phyloP scores from a whole-genome alignment of 306 rosid species.

The Sicyos baderoa region DNA sequence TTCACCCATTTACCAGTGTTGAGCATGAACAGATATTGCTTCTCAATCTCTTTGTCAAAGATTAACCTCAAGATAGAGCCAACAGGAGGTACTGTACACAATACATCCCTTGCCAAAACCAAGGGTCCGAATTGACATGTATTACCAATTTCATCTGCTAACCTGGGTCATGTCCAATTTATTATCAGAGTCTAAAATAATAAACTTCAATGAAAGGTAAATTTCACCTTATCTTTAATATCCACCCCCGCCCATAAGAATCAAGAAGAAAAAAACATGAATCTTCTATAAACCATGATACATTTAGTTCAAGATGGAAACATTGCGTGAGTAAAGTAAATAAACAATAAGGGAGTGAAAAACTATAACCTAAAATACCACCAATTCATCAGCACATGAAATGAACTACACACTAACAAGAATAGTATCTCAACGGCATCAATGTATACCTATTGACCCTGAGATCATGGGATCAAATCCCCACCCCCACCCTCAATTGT shows the following conservation, averaged over 20 bases:
- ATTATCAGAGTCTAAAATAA: constrained; percentile 6
- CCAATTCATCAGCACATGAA: background rate
- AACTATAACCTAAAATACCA: background rate
- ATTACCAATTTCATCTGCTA: constrained; percentile 40
- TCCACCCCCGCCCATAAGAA: background rate
- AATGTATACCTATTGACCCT: too few species aligned
- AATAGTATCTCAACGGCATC: too few species aligned
- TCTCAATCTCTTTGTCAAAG: constrained; percentile 27
- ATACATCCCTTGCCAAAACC: constrained; percentile 35
- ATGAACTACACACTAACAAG: background rate
- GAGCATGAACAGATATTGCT: constrained; percentile 24
- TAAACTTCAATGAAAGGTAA: constrained; percentile 8
- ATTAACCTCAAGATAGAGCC: constrained; percentile 51
- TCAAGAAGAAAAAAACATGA: background rate
- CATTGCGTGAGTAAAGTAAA: background rate
- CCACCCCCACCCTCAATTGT: too few species aligned
- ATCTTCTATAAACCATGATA: background rate
- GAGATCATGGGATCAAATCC: too few species aligned
- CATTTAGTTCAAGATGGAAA: background rate
- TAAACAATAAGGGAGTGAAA: background rate
- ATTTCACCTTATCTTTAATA: background rate
- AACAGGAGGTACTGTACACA: constrained; percentile 41
- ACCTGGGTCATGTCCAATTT: constrained; percentile 33
- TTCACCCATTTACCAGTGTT: constrained; percentile 47
- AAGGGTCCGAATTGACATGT: constrained; percentile 36